Base-by-base conservation (phyloP, 805 yeast species). In the Saccharomycopsis oosterbeekiorum region DNA sequence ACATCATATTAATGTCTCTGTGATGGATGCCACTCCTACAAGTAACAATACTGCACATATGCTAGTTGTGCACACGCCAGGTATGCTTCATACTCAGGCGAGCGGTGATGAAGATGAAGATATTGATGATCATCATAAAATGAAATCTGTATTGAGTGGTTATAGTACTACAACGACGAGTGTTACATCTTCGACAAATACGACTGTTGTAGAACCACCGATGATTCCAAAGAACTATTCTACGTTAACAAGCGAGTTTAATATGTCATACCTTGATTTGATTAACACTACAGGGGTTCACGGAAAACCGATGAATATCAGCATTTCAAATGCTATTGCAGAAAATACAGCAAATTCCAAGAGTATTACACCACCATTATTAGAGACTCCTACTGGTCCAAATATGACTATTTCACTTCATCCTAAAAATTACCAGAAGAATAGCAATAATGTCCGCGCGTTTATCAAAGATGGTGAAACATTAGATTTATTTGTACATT, bases 401-500 rank as follows among this genome's bases (percentile, higher is more conserved):
- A 26, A 21, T 40, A 15, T 24, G 34, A 24, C 39, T 17, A 24
- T 36, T 9, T 15, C 57, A 2, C 56, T 19, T n/a, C 39, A 34
- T 34, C 26, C 56, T 3, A 8, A 43, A n/a, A 21, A 47, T 17
- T 17, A 47, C 6, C 34, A 29, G 6, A 29, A 29, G 34, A 29
- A 29, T 47, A n/a, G n/a, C n/a, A 47, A 47, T 12, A 47, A 47
- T 47, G 26, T 53, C 14, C n/a, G 17, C 2, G 47, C 29, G 4
- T 63, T 63, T 21, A 50, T 64, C 42, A 78, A 84, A 24, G 88
- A 86, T 70, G 86, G 87, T 15, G 78, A 84, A 59, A 59, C 89
- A 2, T 76, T 94, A 55, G 99, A 94, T 72, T 77, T 78, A 59
- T 73, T 91, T 56, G 98, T 94, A 21, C 83, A 83, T 70, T 86